Conservation (phyloP, 1,284 basidiomycete species). For the Volvariella volvacea region DNA sequence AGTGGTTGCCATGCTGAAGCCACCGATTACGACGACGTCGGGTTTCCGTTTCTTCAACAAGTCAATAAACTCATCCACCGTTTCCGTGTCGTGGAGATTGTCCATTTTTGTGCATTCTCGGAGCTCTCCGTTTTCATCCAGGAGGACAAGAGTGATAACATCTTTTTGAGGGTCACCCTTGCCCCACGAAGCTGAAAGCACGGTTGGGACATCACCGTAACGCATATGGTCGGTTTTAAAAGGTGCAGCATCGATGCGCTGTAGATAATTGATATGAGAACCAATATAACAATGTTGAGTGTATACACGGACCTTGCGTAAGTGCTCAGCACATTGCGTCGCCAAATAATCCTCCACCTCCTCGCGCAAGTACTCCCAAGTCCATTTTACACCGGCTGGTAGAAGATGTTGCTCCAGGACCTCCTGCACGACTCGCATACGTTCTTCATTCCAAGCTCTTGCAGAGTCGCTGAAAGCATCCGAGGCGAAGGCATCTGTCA, state of each 20-base stretch:
- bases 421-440: slow-evolving; percentile 74
- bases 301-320: slow-evolving; percentile 58
- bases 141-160: slow-evolving; percentile 77
- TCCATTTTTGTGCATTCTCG: slow-evolving; percentile 88
- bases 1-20: slow-evolving; percentile 78
- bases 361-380: slow-evolving; percentile 83
- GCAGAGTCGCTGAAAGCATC: slow-evolving; percentile 84
- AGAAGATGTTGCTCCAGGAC: slow-evolving; percentile 77
- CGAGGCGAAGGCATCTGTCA: slow-evolving; percentile 82
- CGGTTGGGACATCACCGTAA: slow-evolving; percentile 72
- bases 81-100: slow-evolving; percentile 70
- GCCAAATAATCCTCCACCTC: slow-evolving; percentile 86
- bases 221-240: slow-evolving; percentile 59
- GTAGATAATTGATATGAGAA: slow-evolving; percentile 14
- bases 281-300: slow-evolving; percentile 3
- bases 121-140: slow-evolving; percentile 86
- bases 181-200: slow-evolving; percentile 92
- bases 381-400: slow-evolving; percentile 82
- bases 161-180: slow-evolving; percentile 91
- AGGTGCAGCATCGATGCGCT: slow-evolving; percentile 75
- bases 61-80: slow-evolving; percentile 71
- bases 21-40: slow-evolving; percentile 86
- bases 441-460: slow-evolving; percentile 89
- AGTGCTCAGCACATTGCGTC: slow-evolving; percentile 53
- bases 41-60: slow-evolving; percentile 79